Percentiles rank a stretch among this genome's conserved stretches.
phyloP scores from a whole-genome alignment of 2,329 filamentous ascomycete species.

The Talaromyces sp. region DNA sequence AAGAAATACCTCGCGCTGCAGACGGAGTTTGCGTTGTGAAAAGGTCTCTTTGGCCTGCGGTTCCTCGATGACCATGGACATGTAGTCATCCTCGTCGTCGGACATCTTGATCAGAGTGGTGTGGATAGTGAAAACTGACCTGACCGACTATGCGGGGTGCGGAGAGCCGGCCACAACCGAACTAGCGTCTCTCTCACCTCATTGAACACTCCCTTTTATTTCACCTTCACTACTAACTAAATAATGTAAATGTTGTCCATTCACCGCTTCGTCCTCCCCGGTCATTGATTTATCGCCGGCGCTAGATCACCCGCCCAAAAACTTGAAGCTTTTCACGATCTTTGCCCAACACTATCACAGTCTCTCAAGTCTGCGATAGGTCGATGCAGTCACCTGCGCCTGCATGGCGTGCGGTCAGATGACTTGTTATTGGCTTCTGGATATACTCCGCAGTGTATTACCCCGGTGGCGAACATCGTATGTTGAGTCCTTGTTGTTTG shows the following conservation, averaged over 20 bases:
- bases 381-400: background rate
- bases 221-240: too few species aligned
- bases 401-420: background rate
- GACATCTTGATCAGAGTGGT: conserved; percentile 20
- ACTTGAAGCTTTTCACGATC: background rate
- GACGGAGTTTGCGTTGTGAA: conserved; percentile 53
- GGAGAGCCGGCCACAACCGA: background rate
- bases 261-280: background rate
- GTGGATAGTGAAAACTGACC: background rate
- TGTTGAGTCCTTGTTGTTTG: background rate
- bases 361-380: too few species aligned
- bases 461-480: too few species aligned
- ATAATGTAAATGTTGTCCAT: too few species aligned
- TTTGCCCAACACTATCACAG: too few species aligned
- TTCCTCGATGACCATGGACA: conserved; percentile 88
- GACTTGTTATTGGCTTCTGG: background rate
- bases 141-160: background rate
- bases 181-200: too few species aligned
- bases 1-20: conserved; percentile 44
- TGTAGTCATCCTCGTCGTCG: conserved; percentile 90
- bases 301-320: background rate
- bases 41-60: conserved; percentile 57
- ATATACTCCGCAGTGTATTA: background rate
- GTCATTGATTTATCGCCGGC: background rate
- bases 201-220: too few species aligned